Conservation (phyloP, 2,329 filamentous ascomycete genomes). For the Arthrobotrys sinensis region DNA sequence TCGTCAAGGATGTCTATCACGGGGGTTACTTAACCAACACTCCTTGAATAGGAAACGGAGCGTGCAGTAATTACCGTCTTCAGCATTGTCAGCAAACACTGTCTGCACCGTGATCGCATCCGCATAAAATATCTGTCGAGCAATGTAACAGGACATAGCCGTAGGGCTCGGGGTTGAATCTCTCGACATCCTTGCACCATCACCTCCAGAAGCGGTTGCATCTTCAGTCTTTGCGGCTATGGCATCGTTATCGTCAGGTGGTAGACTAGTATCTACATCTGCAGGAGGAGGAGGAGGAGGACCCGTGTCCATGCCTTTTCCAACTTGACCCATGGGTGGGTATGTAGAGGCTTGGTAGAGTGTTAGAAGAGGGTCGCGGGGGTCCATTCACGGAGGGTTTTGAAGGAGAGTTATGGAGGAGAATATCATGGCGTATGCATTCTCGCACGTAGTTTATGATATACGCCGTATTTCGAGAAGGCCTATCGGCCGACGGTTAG, state of each 20-base stretch:
- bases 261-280: background rate
- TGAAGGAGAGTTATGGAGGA: background rate
- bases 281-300: background rate
- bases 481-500: background rate
- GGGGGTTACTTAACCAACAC: no score
- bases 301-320: background rate
- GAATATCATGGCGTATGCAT: background rate
- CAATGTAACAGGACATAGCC: constrained; percentile 30
- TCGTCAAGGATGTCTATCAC: constrained; percentile 39
- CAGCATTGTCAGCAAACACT: constrained; percentile 42
- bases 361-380: constrained; percentile 22
- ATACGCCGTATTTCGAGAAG: background rate
- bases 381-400: constrained; percentile 5
- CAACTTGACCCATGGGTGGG: background rate
- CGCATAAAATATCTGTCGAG: constrained; percentile 43
- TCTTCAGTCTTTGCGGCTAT: background rate
- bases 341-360: constrained; percentile 11
- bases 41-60: background rate
- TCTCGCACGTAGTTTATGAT: background rate
- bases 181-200: background rate
- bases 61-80: constrained; percentile 17
- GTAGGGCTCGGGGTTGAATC: constrained; percentile 19
- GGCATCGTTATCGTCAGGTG: background rate
- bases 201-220: background rate
- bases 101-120: constrained; percentile 55